These are phyloP conservation scores for Osmozyma mogii DNA, from an alignment of 805 yeast species.

Conservation along the genomic window DNA sequence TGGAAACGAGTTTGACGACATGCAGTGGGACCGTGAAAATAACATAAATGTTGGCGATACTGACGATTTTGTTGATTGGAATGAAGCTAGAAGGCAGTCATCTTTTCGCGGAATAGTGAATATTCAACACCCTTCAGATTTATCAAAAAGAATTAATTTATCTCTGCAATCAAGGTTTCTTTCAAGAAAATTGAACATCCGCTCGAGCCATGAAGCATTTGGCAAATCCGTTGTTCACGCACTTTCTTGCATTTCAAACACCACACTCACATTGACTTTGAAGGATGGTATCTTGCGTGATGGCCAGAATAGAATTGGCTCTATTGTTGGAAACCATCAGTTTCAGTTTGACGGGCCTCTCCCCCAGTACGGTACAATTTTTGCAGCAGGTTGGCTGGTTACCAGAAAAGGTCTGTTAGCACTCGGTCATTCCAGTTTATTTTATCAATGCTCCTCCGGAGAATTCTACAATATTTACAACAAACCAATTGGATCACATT, in stretches of 20 bases:
- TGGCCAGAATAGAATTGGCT: conserved; percentile 25
- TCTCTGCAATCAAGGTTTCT: not conserved
- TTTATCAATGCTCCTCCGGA: conserved; percentile 34
- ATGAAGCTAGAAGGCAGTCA: too few relatives aligned
- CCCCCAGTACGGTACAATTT: conserved; percentile 31
- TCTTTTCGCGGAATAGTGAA: too few relatives aligned
- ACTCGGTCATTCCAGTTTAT: conserved; percentile 22
- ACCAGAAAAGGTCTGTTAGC: conserved; percentile 25
- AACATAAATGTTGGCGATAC: too few relatives aligned
- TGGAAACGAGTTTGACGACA: too few relatives aligned
- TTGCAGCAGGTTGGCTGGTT: conserved; percentile 34
- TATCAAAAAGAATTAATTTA: not conserved
- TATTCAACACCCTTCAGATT: too few relatives aligned
- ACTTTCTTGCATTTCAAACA: conserved; percentile 7
- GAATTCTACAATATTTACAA: conserved; percentile 33
- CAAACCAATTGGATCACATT: conserved; percentile 23
- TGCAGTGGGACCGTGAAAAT: not conserved
- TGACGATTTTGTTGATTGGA: too few relatives aligned
- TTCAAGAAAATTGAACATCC: too few relatives aligned
- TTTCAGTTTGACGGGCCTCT: conserved; percentile 37
- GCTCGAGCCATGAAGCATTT: too few relatives aligned
- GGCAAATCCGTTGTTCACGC: conserved; percentile 1
- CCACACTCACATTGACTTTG: conserved; percentile 19
- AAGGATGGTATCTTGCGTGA: conserved; percentile 25
- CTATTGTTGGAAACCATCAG: conserved; percentile 30